Evolutionary conservation across 345 rosid genomes (phyloP), one percentile per base, ranked within the genome.

Genomic region (Brassica nigra): DNA sequence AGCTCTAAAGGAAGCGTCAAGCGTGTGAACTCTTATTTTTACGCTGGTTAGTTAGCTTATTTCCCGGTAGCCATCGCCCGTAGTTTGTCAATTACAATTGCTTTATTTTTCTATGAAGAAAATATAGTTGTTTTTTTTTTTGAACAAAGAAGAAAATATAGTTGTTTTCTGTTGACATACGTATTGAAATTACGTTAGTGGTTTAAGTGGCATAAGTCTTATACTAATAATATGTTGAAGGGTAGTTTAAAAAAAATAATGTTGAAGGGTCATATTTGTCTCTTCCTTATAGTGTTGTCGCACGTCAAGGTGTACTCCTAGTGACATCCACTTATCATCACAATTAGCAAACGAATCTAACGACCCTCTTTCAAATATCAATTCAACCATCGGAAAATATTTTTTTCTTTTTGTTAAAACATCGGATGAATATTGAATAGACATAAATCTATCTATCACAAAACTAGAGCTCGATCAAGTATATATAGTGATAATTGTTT

Each of bases 261-360:
- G 18, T 18, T 18, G 18, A 62, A 73, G 78, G 66, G 75, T 68
- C 78, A 69, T 62, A 80, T 54, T 52, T 75, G 83, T 80, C 79
- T 69, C 62, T 70, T 68, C 75, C 71, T 68, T 36, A 80, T 62
- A 80, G 79, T 80, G 83, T 62, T 52, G 83, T 80, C 79, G 62
- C 58, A 74, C 83, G 79, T 80, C 83, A 54, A 68, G 10, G 71
- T 74, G 79, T 80, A 78, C 69, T 70, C 83, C 31, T 80, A 69
- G 83, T 80, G 83, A 80, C 83, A 74, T 69, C 76, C 83, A 80
- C 62, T 80, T 80, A 74, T 80, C 83, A 80, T 80, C 78, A 69
- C 75, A 52, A 80, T 69, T 62, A 52, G 36, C 28, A 27, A 54
- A 11, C 74, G 75, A 80, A 80, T 74, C 71, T 74, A 80, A 73